phyloP scores from a whole-genome alignment of 768 basidiomycete genomes.

The Pulveroboletus sp. region DNA sequence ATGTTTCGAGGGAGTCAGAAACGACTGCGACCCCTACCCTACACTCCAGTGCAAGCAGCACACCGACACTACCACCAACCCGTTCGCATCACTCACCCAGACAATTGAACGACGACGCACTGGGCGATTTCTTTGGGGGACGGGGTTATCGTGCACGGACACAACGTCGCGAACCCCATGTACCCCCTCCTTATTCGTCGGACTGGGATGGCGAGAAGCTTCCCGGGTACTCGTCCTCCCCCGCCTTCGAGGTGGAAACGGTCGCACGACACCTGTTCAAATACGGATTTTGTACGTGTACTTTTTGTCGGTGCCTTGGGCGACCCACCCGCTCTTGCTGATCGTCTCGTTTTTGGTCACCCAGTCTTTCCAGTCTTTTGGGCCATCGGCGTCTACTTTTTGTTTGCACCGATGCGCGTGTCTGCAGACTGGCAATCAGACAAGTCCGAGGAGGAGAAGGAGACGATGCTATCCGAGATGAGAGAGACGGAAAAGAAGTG shows the following conservation, averaged over 20 bases:
- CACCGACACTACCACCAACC: conserved; percentile 20
- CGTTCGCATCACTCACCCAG: conserved; percentile 20
- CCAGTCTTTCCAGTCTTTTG: conserved; percentile 61
- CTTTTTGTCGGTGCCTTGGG: too few relatives aligned
- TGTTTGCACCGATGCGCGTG: conserved; percentile 46
- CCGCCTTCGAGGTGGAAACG: conserved; percentile 45
- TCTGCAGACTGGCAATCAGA: conserved; percentile 53
- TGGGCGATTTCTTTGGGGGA: conserved; percentile 31
- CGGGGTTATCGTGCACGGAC: conserved; percentile 23
- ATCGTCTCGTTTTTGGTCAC: neutral
- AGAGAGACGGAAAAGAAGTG: conserved; percentile 49
- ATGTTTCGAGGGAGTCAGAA: conserved; percentile 24
- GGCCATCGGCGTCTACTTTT: conserved; percentile 53
- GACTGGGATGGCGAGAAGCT: conserved; percentile 35
- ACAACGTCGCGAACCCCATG: conserved; percentile 16
- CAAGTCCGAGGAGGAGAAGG: conserved; percentile 49
- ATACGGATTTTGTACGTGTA: conserved; percentile 53
- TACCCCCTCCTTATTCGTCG: conserved; percentile 43
- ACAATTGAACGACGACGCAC: conserved; percentile 27
- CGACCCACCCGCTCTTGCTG: neutral
- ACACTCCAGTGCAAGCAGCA: conserved; percentile 12
- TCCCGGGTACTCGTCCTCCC: conserved; percentile 18
- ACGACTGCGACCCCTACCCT: conserved; percentile 12
- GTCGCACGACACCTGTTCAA: conserved; percentile 59
- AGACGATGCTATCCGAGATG: conserved; percentile 42